Percentiles rank a stretch among this genome's conserved stretches.
Evolutionary conservation across 1,139 yeast species (phyloP).

Genomic region (Lodderomyces beijingensis): DNA sequence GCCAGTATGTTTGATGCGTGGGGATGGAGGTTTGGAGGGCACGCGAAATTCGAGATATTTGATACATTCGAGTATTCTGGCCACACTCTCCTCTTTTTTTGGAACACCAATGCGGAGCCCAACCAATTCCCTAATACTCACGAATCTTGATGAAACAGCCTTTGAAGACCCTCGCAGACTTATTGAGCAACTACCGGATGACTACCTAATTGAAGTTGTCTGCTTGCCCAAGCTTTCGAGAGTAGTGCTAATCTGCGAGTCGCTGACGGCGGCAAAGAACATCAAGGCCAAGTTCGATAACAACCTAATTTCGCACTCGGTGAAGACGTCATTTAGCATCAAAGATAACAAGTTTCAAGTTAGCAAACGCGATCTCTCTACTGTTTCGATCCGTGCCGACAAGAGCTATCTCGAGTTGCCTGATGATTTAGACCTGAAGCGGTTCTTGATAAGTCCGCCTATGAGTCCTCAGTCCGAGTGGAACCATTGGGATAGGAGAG

Average conservation of each 20-base stretch:
- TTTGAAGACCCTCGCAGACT: constrained; percentile 25
- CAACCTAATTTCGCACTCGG: constrained; percentile 13
- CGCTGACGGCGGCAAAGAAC: constrained; percentile 18
- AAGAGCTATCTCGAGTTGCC: constrained; percentile 40
- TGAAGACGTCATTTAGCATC: constrained; percentile 29
- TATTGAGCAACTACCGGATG: constrained; percentile 21
- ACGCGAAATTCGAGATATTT: no score
- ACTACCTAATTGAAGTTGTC: constrained; percentile 28
- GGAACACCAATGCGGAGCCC: constrained; percentile 15
- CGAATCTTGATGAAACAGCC: constrained; percentile 21
- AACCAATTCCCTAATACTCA: constrained; percentile 40
- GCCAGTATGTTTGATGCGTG: no score
- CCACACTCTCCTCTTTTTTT: not conserved
- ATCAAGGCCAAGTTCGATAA: constrained; percentile 17
- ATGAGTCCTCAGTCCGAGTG: constrained; percentile 46
- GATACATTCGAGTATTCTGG: no score
- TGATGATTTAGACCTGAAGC: constrained; percentile 32
- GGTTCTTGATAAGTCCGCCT: constrained; percentile 47
- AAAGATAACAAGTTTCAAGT: constrained; percentile 25
- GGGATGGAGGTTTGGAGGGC: no score
- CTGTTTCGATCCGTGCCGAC: not conserved
- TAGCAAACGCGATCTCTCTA: constrained; percentile 6
- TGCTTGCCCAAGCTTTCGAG: constrained; percentile 33
- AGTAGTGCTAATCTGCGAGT: constrained; percentile 32
- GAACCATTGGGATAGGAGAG: constrained; percentile 42